Percentiles rank a stretch among this genome's conserved stretches.
These are phyloP conservation scores for Termitomyces sp. DNA, from an alignment of 768 basidiomycete genomes.

Conservation along the genomic window DNA sequence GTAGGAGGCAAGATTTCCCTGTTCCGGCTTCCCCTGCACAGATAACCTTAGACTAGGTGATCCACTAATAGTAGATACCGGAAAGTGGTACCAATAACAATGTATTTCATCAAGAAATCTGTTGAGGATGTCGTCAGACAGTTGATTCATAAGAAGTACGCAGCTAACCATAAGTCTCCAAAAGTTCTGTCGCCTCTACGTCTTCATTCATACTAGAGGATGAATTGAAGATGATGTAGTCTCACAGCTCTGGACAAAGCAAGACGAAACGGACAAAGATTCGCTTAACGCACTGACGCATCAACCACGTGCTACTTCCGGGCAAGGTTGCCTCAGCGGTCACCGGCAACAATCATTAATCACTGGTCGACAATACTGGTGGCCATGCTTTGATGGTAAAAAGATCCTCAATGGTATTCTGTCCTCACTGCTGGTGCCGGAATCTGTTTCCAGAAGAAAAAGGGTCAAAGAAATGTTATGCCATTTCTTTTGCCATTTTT, in stretches of 20 bases:
- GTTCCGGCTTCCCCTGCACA: slow-evolving; percentile 87
- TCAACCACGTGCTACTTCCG: slow-evolving; percentile 6
- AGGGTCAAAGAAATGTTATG: no score
- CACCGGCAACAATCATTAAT: no score
- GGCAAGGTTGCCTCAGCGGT: no score
- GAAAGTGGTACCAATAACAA: slow-evolving; percentile 73
- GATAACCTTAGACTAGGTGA: slow-evolving; percentile 6
- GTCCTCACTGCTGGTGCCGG: no score
- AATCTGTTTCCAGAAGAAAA: no score
- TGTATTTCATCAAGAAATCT: slow-evolving; percentile 99
- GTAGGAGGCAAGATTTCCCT: slow-evolving; percentile 94
- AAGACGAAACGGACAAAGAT: not conserved
- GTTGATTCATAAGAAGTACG: not conserved
- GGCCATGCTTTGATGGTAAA: not conserved
- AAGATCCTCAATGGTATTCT: not conserved
- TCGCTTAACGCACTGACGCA: not conserved
- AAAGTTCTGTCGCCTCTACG: slow-evolving; percentile 82
- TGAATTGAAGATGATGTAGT: not conserved
- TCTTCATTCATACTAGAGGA: slow-evolving; percentile 57
- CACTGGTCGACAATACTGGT: not conserved
- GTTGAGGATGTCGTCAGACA: slow-evolving; percentile 13
- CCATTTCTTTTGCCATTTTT: no score
- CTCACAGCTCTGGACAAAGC: slow-evolving; percentile 2
- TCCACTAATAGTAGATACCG: slow-evolving; percentile 1
- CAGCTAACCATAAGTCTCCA: slow-evolving; percentile 85